phyloP scores from a whole-genome alignment of 768 basidiomycete species.

The Tricholoma bakamatsutake region DNA sequence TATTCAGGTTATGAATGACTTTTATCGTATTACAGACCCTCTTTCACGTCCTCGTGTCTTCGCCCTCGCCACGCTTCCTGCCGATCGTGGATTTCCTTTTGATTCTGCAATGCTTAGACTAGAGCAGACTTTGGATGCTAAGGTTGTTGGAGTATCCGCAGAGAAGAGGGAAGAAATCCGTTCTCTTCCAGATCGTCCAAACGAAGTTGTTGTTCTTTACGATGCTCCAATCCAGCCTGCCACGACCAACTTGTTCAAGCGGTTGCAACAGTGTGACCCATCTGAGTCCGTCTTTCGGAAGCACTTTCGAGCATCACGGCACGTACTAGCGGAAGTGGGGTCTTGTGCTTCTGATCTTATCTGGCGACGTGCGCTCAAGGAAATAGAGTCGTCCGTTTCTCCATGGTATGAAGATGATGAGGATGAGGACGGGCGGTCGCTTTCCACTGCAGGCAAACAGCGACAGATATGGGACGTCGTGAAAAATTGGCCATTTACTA shows the following conservation, averaged over 20 bases:
- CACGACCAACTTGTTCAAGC: constrained; percentile 36
- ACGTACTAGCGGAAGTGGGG: constrained; percentile 51
- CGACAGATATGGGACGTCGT: constrained; percentile 33
- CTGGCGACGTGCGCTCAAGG: constrained; percentile 53
- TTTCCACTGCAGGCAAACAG: constrained; percentile 18
- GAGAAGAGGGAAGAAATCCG: constrained; percentile 26
- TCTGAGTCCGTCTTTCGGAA: constrained; percentile 30
- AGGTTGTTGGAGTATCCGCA: constrained; percentile 31
- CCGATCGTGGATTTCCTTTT: constrained; percentile 21
- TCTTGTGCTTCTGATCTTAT: constrained; percentile 63
- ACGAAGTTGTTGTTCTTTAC: constrained; percentile 52
- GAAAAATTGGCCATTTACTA: constrained; percentile 56
- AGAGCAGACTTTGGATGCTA: constrained; percentile 33
- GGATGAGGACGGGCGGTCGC: constrained; percentile 29
- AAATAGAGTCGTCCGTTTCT: constrained; percentile 26
- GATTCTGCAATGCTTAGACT: constrained; percentile 32
- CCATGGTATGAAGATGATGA: constrained; percentile 31
- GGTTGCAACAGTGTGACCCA: constrained; percentile 41
- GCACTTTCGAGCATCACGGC: constrained; percentile 42
- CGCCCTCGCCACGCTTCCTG: constrained; percentile 26
- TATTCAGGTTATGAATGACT: constrained; percentile 39
- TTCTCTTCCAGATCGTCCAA: constrained; percentile 33
- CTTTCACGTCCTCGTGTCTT: constrained; percentile 38
- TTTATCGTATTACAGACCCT: constrained; percentile 32
- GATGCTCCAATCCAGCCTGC: constrained; percentile 31